Percentiles rank a stretch among this genome's conserved stretches.
phyloP scores from a whole-genome alignment of 2,329 filamentous ascomycete genomes.

The Apiospora pterosperma region DNA sequence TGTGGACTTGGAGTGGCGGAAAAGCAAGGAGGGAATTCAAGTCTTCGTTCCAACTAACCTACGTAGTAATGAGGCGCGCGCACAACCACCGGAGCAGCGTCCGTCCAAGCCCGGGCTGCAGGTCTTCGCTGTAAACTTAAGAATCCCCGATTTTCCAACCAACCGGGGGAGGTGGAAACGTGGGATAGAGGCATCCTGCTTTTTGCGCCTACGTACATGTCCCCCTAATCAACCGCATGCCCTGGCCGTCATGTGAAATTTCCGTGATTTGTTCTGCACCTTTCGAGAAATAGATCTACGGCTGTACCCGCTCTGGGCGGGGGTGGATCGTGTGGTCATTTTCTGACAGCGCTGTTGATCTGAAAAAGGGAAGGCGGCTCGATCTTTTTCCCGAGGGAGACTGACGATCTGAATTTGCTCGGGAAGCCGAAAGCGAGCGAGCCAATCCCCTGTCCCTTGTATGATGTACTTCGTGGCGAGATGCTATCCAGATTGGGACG shows the following conservation, averaged over 20 bases:
- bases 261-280: background rate
- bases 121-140: background rate
- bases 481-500: conserved; percentile 1
- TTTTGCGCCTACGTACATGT: background rate
- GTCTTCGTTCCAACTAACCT: background rate
- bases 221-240: background rate
- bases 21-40: background rate
- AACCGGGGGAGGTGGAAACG: background rate
- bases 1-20: background rate
- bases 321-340: background rate
- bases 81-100: background rate
- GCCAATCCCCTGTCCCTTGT: background rate
- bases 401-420: no score
- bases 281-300: background rate
- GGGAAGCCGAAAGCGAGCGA: no score
- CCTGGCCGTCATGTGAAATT: background rate
- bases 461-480: background rate
- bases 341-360: background rate
- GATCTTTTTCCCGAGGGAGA: no score
- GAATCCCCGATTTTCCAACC: background rate
- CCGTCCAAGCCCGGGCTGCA: background rate
- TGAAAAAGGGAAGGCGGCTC: no score
- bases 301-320: background rate
- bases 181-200: background rate
- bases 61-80: background rate